Conservation (phyloP, 2,329 filamentous ascomycete species). For the Penicillium nordicum region DNA sequence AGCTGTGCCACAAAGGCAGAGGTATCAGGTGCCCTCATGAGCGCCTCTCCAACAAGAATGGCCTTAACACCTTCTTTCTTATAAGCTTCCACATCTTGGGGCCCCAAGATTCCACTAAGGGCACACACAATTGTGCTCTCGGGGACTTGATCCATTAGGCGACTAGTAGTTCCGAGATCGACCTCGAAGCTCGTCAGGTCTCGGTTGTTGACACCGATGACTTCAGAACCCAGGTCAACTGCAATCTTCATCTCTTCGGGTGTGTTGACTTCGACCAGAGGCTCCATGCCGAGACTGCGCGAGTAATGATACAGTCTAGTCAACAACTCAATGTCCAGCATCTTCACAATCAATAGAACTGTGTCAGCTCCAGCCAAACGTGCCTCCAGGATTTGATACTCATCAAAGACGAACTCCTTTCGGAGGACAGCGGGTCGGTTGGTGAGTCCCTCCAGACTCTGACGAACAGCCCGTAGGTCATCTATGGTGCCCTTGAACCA, state of each 20-base stretch:
- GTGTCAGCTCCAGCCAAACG: constrained; percentile 91
- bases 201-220: constrained; percentile 96
- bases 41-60: constrained; percentile 88
- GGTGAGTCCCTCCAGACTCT: constrained; percentile 84
- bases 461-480: constrained; percentile 80
- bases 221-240: constrained; percentile 79
- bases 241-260: constrained; percentile 88
- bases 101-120: constrained; percentile 85
- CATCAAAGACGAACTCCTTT: constrained; percentile 97
- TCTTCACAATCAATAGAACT: constrained; percentile 94
- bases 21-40: constrained; percentile 88
- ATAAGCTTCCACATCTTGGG: constrained; percentile 84
- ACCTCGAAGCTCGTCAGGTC: constrained; percentile 97
- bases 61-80: constrained; percentile 86
- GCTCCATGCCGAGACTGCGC: constrained; percentile 89
- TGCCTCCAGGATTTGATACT: constrained; percentile 96
- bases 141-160: constrained; percentile 81
- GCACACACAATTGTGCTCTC: constrained; percentile 86
- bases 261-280: constrained; percentile 93
- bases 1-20: constrained; percentile 78
- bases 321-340: constrained; percentile 75
- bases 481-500: constrained; percentile 99
- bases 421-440: constrained; percentile 88
- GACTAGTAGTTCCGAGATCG: constrained; percentile 85
- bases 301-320: constrained; percentile 84